Conservation (phyloP, 495 filamentous ascomycete genomes). For the Penicillium samsonianum region DNA sequence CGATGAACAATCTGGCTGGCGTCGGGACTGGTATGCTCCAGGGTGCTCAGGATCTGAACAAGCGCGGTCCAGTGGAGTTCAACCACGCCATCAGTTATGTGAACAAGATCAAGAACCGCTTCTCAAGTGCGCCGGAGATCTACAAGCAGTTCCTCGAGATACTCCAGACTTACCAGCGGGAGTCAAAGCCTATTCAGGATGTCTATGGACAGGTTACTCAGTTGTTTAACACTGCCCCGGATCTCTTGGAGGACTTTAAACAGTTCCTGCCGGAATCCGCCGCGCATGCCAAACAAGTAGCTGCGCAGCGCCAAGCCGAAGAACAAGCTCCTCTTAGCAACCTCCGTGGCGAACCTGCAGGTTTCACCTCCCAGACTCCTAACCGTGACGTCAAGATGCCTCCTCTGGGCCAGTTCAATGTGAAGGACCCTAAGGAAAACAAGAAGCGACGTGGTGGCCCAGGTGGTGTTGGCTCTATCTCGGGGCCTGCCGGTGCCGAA, state of each 20-base stretch:
- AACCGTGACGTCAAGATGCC: conserved; percentile 74
- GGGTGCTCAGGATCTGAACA: conserved; percentile 69
- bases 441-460: conserved; percentile 71
- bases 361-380: conserved; percentile 50
- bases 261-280: conserved; percentile 98
- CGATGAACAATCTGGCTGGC: conserved; percentile 48
- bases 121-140: conserved; percentile 90
- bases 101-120: conserved; percentile 99
- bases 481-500: conserved; percentile 37
- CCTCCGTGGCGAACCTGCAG: conserved; percentile 54
- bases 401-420: conserved; percentile 91
- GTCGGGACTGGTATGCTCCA: conserved; percentile 48
- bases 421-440: conserved; percentile 65
- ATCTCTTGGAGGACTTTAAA: conserved; percentile 97
- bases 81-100: conserved; percentile 99
- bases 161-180: conserved; percentile 95
- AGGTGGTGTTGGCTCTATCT: conserved; percentile 35
- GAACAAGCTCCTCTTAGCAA: conserved; percentile 55
- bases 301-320: conserved; percentile 46
- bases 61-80: conserved; percentile 95
- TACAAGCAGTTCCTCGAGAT: conserved; percentile 99
- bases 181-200: conserved; percentile 97
- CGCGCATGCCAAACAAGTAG: conserved; percentile 72
- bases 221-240: conserved; percentile 90
- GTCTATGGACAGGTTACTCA: conserved; percentile 97